Percentiles rank a stretch among this genome's conserved stretches.
Conservation (phyloP, 495 filamentous ascomycete species). For the Trichoderma asperelloides region DNA sequence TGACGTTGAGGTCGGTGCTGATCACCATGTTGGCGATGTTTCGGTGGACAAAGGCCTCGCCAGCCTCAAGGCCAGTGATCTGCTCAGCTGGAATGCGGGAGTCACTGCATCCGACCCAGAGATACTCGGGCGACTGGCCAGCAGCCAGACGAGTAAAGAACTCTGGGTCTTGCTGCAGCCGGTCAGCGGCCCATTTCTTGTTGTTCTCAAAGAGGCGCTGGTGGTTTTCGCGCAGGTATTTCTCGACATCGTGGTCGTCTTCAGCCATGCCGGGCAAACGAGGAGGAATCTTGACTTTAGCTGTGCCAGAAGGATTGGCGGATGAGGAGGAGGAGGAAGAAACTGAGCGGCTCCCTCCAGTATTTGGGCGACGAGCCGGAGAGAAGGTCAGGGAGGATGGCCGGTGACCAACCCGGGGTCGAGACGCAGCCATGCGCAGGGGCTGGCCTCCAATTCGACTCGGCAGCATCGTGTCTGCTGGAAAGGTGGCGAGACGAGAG, state of each 20-base stretch:
- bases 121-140: constrained; percentile 49
- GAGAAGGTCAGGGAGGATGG: not conserved
- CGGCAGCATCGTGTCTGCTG: not conserved
- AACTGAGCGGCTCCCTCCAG: not conserved
- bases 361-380: not conserved
- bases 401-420: not conserved
- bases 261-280: constrained; percentile 14
- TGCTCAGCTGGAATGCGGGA: constrained; percentile 53
- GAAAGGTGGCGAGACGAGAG: not conserved
- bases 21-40: constrained; percentile 63
- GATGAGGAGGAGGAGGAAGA: not conserved
- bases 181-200: constrained; percentile 43
- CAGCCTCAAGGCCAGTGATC: constrained; percentile 49
- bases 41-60: constrained; percentile 85
- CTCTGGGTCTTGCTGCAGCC: constrained; percentile 40
- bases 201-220: constrained; percentile 48
- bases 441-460: not conserved
- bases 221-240: constrained; percentile 38
- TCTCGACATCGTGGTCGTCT: constrained; percentile 31
- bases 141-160: constrained; percentile 45
- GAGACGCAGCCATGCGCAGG: not conserved
- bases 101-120: constrained; percentile 60
- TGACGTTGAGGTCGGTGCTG: constrained; percentile 49
- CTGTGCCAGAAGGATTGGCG: not conserved
- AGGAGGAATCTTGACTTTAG: not conserved